Conservation (phyloP, 2,329 filamentous ascomycete genomes). For the Pleoardoris graminearum region DNA sequence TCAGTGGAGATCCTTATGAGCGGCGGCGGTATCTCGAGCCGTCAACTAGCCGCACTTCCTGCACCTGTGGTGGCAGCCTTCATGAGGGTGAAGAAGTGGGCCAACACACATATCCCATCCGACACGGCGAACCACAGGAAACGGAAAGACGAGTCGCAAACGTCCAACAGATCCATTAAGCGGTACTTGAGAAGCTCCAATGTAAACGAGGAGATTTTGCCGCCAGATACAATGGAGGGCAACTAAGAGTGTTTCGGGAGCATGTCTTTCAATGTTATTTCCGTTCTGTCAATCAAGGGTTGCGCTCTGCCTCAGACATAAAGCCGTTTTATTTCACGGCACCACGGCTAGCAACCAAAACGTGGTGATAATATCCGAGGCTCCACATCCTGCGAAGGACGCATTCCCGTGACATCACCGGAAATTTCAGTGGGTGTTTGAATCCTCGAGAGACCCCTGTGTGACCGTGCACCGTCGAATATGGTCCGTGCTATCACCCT, state of each 20-base stretch:
- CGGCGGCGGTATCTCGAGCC: slow-evolving; percentile 53
- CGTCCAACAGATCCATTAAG: slow-evolving; percentile 14
- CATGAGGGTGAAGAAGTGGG: slow-evolving; percentile 73
- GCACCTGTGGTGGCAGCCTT: slow-evolving; percentile 65
- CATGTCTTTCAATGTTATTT: not conserved
- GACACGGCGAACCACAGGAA: slow-evolving; percentile 20
- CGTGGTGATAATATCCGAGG: not conserved
- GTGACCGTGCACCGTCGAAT: slow-evolving; percentile 21
- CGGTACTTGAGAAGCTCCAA: slow-evolving; percentile 12
- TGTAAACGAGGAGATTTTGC: slow-evolving; percentile 25
- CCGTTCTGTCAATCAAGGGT: not conserved
- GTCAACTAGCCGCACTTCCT: slow-evolving; percentile 46
- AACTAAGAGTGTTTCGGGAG: slow-evolving; percentile 6
- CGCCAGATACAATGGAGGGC: slow-evolving; percentile 39
- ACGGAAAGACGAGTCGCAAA: slow-evolving; percentile 19
- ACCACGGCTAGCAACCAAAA: slow-evolving; percentile 14
- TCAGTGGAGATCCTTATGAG: slow-evolving; percentile 69
- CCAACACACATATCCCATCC: slow-evolving; percentile 66
- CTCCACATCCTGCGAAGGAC: no score
- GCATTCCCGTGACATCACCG: slow-evolving; percentile 7
- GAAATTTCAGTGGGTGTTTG: slow-evolving; percentile 30
- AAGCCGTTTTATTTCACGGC: slow-evolving; percentile 7
- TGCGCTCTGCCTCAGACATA: not conserved
- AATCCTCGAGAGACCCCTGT: slow-evolving; percentile 7
- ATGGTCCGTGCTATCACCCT: slow-evolving; percentile 31